Percentiles rank a stretch among this genome's conserved stretches.
phyloP scores from a whole-genome alignment of 768 basidiomycete genomes.

The Podaxis sp. region DNA sequence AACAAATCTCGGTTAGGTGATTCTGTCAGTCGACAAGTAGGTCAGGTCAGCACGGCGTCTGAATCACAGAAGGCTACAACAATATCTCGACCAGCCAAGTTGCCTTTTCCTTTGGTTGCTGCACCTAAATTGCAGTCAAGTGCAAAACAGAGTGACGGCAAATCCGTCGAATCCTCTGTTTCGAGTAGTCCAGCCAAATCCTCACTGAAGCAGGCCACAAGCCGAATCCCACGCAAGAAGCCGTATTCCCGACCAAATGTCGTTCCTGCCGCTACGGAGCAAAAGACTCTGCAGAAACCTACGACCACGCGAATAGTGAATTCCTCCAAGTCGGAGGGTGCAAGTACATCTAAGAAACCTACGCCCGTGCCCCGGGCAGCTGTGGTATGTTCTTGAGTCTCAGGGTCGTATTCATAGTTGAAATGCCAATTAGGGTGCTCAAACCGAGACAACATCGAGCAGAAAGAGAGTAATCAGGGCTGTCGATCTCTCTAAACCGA shows the following conservation, averaged over 20 bases:
- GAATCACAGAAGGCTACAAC: not conserved
- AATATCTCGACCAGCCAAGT: conserved; percentile 10
- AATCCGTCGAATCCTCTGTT: not conserved
- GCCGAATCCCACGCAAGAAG: conserved; percentile 63
- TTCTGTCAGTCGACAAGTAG: not conserved
- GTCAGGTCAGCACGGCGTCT: not conserved
- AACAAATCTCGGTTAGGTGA: not conserved
- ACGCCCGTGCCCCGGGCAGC: not conserved
- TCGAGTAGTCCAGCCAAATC: conserved; percentile 36
- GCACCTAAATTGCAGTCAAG: not conserved
- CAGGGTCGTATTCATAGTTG: not conserved
- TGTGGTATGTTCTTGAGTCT: conserved; percentile 5
- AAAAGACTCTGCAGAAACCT: conserved; percentile 13
- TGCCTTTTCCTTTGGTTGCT: conserved; percentile 37
- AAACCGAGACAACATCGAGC: not conserved
- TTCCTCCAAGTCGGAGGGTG: conserved; percentile 15
- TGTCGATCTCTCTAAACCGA: conserved; percentile 10
- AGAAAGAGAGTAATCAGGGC: conserved; percentile 8
- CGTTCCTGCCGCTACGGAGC: conserved; percentile 1
- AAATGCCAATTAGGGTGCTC: not conserved
- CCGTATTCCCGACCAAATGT: conserved; percentile 47
- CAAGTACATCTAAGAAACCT: conserved; percentile 14
- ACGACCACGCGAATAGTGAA: conserved; percentile 19
- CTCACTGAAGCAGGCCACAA: conserved; percentile 48
- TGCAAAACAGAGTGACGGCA: conserved; percentile 2